Evolutionary conservation across 2,329 filamentous ascomycete genomes (phyloP).

Genomic region (Hypoxylon sp.): DNA sequence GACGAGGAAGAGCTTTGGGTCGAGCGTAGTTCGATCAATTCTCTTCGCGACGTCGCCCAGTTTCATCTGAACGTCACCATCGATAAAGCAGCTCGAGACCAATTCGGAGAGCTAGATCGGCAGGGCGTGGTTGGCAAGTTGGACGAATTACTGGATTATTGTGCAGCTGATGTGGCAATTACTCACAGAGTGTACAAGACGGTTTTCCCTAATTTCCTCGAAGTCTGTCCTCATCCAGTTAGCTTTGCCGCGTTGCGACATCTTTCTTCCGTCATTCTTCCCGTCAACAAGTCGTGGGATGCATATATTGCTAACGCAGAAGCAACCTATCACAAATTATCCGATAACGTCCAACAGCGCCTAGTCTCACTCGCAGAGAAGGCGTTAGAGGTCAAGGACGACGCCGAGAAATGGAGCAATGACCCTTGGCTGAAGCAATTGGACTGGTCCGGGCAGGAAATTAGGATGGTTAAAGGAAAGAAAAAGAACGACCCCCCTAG

Average conservation of each 20-base stretch:
- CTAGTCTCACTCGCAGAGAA: constrained; percentile 81
- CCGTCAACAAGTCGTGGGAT: constrained; percentile 90
- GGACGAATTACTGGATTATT: constrained; percentile 91
- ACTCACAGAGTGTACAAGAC: constrained; percentile 96
- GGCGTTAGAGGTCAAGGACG: constrained; percentile 80
- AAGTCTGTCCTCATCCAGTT: constrained; percentile 94
- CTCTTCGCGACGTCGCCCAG: constrained; percentile 92
- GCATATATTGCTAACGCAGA: constrained; percentile 88
- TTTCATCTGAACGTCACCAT: constrained; percentile 94
- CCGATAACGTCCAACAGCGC: constrained; percentile 82
- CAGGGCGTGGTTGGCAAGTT: constrained; percentile 78
- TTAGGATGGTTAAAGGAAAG: constrained; percentile 92
- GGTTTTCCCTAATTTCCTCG: constrained; percentile 90
- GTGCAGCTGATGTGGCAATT: constrained; percentile 91
- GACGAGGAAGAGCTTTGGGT: constrained; percentile 98
- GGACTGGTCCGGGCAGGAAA: constrained; percentile 94
- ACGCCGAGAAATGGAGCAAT: constrained; percentile 77
- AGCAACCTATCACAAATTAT: constrained; percentile 82
- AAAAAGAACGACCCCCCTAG: constrained; percentile 85
- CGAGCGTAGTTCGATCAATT: constrained; percentile 94
- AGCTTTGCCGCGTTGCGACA: constrained; percentile 96
- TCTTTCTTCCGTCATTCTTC: constrained; percentile 92
- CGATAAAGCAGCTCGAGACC: constrained; percentile 88
- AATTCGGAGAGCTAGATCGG: constrained; percentile 86
- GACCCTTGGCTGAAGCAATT: constrained; percentile 95